A percentile compares a stretch with the other conserved stretches of the same genome.
Evolutionary conservation across 129 eudicot genomes (phyloP).

Genomic region (Pittosporum tobira): DNA sequence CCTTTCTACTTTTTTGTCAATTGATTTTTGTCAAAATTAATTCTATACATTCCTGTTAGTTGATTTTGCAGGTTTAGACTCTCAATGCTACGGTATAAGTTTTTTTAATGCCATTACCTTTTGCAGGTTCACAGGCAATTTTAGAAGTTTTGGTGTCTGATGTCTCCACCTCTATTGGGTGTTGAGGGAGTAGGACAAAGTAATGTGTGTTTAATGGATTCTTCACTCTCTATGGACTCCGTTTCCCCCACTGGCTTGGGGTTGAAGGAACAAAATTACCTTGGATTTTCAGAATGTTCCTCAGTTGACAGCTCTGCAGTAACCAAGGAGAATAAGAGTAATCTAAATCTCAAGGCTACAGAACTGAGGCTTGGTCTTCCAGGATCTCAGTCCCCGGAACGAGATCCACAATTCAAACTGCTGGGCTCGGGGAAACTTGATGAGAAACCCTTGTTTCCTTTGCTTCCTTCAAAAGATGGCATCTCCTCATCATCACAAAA

Average conservation of each 20-base stretch:
- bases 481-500: conserved; percentile 45
- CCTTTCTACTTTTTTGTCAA: background rate
- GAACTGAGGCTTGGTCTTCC: conserved; percentile 81
- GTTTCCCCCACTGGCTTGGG: conserved; percentile 29
- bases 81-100: background rate
- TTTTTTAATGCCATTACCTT: background rate
- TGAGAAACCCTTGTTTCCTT: conserved; percentile 62
- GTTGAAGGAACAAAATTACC: conserved; percentile 60
- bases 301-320: conserved; percentile 60
- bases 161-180: conserved; percentile 70
- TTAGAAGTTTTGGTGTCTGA: conserved; percentile 21
- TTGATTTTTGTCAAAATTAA: background rate
- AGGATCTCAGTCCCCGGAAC: conserved; percentile 69
- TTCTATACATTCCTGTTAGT: background rate
- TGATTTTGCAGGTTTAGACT: background rate
- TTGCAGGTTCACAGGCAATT: conserved; percentile 22
- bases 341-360: conserved; percentile 67
- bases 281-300: conserved; percentile 77
- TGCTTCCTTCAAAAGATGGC: conserved; percentile 62
- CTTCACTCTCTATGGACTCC: conserved; percentile 44
- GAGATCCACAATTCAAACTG: conserved; percentile 29
- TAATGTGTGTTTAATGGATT: conserved; percentile 34
- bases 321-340: conserved; percentile 37
- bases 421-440: conserved; percentile 40
- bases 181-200: conserved; percentile 54